Base-by-base conservation (phyloP, 1,139 yeast genomes). In the Candida sojae region DNA sequence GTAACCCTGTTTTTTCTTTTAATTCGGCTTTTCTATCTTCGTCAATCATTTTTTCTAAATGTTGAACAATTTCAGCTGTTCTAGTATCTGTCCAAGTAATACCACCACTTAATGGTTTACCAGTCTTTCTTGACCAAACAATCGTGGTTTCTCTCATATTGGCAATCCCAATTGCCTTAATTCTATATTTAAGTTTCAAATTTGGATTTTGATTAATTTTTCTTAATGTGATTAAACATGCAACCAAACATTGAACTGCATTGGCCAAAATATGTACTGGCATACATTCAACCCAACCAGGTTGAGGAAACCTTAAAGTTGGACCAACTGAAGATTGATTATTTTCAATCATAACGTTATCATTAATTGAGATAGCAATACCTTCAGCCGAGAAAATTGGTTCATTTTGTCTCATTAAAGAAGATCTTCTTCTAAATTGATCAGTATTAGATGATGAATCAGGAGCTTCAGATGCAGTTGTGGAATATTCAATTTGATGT, bases 11-110 rank as follows among this genome's bases (percentile, higher is more conserved):
- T 56, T 80, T 81, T 54, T 79, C 77, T 60, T 82, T 79, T 60
- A 90, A 75, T 52, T 77, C 77, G 45, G 80, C 82, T 59, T 83
- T 75, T 46, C 70, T 68, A 31, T 87, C 88, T 37, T 81, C 84
- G 32, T 84, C 77, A 48, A 82, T 79, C 59, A 74, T 73, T 56
- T 76, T 75, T 58, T 79, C 81, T 66, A 86, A 77, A 57, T 84
- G 81, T 56, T 81, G 82, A 49, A 90, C 93, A 50, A 89, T 79
- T 36, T 78, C 84, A 8, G 88, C 70, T 32, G 96, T 92, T 63
- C 98, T 81, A 38, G 96, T 88, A 69, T 92, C 98, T 52, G 95
- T 88, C 98, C 98, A 92, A 43, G 93, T 96, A 64, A 92, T 89
- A 64, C 97, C 97, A 62, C 88, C 85, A 63, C 86, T 79, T 48